Evolutionary conservation across 495 filamentous ascomycete species (phyloP).

Genomic region (Achaetomiella virescens): DNA sequence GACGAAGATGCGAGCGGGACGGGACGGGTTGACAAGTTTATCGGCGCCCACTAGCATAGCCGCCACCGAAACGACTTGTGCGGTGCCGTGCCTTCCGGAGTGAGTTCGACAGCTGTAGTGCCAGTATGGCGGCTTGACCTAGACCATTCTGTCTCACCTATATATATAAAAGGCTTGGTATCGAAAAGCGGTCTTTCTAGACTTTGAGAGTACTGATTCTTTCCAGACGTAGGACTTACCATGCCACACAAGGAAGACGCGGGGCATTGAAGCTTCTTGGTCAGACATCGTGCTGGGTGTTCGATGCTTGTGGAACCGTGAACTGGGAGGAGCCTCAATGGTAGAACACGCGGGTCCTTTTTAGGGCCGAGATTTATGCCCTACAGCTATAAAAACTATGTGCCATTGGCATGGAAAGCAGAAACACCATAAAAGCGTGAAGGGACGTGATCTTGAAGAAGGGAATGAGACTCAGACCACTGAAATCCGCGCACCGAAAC

Average conservation of each 20-base stretch:
- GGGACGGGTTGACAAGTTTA: neutral
- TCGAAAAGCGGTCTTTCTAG: neutral
- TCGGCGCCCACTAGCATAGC: neutral
- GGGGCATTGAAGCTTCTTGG: neutral
- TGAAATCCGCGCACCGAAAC: no score
- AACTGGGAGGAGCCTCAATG: neutral
- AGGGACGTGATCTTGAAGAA: no score
- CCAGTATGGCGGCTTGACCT: neutral
- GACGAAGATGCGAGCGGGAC: neutral
- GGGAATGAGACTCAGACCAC: no score
- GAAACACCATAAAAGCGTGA: no score
- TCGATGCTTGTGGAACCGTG: neutral
- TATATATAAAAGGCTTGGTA: neutral
- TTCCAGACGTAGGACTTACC: neutral
- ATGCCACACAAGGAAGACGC: neutral
- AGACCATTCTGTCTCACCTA: neutral
- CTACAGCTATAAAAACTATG: no score
- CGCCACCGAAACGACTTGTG: neutral
- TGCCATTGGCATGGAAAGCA: no score
- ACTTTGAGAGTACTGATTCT: neutral
- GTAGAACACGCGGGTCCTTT: no score
- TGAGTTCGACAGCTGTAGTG: neutral
- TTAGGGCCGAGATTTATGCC: no score
- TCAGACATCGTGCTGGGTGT: neutral
- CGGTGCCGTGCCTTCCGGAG: neutral